phyloP scores from a whole-genome alignment of 1,139 yeast species.

The Kodamaea ohmeri region DNA sequence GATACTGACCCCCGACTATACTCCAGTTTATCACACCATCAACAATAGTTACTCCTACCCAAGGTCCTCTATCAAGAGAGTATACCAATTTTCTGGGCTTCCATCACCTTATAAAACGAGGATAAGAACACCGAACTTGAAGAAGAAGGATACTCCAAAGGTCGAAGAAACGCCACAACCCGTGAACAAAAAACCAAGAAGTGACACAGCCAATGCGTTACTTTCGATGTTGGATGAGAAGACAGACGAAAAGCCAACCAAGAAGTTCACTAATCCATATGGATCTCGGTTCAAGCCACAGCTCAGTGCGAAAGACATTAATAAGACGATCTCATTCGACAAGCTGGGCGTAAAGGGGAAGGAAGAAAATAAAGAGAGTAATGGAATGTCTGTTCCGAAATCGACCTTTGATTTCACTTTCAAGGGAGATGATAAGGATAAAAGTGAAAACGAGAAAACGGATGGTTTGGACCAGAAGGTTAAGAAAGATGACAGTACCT shows the following conservation, averaged over 20 bases:
- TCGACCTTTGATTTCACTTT: conserved; percentile 5
- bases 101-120: conserved; percentile 67
- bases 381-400: conserved; percentile 8
- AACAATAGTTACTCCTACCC: conserved; percentile 26
- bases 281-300: conserved; percentile 24
- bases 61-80: conserved; percentile 42
- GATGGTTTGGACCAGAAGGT: too few relatives aligned
- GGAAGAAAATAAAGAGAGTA: background rate
- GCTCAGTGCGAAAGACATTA: conserved; percentile 37
- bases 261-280: conserved; percentile 53
- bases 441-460: background rate
- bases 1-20: conserved; percentile 40
- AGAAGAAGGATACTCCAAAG: conserved; percentile 2
- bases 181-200: conserved; percentile 29
- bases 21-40: conserved; percentile 34
- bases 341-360: conserved; percentile 19
- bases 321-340: conserved; percentile 36
- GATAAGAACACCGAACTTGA: conserved; percentile 30
- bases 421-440: background rate
- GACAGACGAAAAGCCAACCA: conserved; percentile 15
- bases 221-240: conserved; percentile 54
- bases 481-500: background rate
- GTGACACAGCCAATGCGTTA: conserved; percentile 66
- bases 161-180: conserved; percentile 5
- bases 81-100: conserved; percentile 60